Base-by-base conservation (phyloP, 2,329 filamentous ascomycete species). In the Beauveria bassiana region DNA sequence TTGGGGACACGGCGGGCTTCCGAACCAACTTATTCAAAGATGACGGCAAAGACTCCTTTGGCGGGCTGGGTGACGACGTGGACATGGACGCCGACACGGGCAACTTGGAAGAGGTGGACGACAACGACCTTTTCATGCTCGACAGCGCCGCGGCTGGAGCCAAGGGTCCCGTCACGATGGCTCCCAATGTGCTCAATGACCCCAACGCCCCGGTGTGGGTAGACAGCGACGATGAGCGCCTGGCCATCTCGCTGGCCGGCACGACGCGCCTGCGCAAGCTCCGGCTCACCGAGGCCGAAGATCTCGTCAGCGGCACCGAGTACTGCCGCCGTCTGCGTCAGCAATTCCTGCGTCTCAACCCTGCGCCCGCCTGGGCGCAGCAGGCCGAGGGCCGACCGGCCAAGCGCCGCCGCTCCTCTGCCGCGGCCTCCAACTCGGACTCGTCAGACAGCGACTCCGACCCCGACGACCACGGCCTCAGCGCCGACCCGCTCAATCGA, bases 171-270 rank as follows among this genome's bases (percentile, higher is more conserved):
- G 40, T 65, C 47, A 66, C 68, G 22, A 63, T 68, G 26, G 64
- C 64, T 1, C 51, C 61, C 31, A 67, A 62, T 6, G 65, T 68
- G 22, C 54, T 60, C 14, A 62, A 66, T 16, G 65, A 69, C 18
- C 68, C 65, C 52, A 77, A 81, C 47, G 78, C 79, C 22, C 81
- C 87, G 3, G 90, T 86, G 1, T 99, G 95, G 95, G 86, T 93
- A 67, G 95, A 99, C 72, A 98, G 93, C 73, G 95, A 99, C 69
- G 95, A 99, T 70, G 95, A 98, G 70, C 84, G 90, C 59, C 78
- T 97, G 64, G 84, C 86, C 7, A 82, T 99, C 54, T 98, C 93
- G 16, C 81, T 99, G 45, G 89, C 91, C 3, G 83, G 85, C 28
- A 86, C 88, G 50, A 84, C 86, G 53, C 84, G 90, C 65, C 74